Base-by-base conservation (phyloP, 805 yeast species). In the Saccharomycopsis capsularis region DNA sequence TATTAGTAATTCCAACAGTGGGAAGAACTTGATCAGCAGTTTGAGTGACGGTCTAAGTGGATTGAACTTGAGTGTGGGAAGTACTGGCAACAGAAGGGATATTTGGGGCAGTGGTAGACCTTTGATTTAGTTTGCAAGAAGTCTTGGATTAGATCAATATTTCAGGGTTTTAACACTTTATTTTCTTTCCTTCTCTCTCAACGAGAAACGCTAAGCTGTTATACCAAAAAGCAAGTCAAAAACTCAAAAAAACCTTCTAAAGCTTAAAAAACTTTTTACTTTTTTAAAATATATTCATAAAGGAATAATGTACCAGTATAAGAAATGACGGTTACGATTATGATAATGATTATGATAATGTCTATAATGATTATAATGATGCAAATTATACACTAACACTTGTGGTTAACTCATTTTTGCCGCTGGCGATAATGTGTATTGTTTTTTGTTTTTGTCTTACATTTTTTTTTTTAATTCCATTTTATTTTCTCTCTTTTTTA, bases 41-140 rank as follows among this genome's bases (percentile, higher is more conserved):
- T 48, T 52, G 39, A 42, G 29, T 35, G 53, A 52, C 5, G 39
- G 55, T 24, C 43, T 52, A 16, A 44, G 51, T 9, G 44, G 48
- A 5, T 48, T 52, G 27, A 52, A 32, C 30, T 50, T 52, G 47
- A 36, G 24, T 27, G 42, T 21, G 11, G 16, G 36, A 4, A 24
- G 36, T 27, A n/a, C 18, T 13, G 21, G 40, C 3, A 42, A 29
- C 19, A 36, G 40, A 22, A 44, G 47, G 25, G 39, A 25, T 29
- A 44, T 44, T 21, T 44, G 47, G 47, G 45, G 45, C 19, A 30
- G 18, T 18, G 18, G 18, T 13, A 34, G 38, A 29, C 32, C 32
- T 9, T 29, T 29, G 32, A 29, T 29, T 29, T 29, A 13, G 13
- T 29, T 29, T 29, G 32, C 7, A 29, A 9, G 7, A 7, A 29